phyloP scores from a whole-genome alignment of 805 yeast species.

The Wickerhamiella kurtzmanii region DNA sequence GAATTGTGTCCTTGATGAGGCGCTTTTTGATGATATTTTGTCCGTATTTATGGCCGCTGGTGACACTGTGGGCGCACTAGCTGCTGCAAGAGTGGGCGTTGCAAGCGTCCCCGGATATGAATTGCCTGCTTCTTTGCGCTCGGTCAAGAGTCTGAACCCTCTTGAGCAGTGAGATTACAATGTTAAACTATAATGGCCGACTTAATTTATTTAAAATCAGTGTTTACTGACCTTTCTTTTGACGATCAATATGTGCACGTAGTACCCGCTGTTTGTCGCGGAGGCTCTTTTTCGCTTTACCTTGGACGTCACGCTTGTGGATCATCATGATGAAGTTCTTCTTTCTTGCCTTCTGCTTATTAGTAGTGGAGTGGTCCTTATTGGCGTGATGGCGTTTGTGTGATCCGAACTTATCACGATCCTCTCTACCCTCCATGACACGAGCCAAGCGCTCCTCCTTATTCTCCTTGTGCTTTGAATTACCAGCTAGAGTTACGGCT shows the following conservation, averaged over 20 bases:
- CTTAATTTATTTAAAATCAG: not conserved
- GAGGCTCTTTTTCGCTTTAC: conserved; percentile 79
- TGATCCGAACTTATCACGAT: conserved; percentile 71
- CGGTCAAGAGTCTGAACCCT: too few species aligned
- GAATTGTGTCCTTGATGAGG: not conserved
- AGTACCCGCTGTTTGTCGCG: conserved; percentile 81
- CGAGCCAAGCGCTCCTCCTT: conserved; percentile 84
- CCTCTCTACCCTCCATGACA: conserved; percentile 86
- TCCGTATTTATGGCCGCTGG: not conserved
- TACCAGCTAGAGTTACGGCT: conserved; percentile 62
- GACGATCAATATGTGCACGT: conserved; percentile 76
- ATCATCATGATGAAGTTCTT: conserved; percentile 99
- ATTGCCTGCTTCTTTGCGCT: too few species aligned
- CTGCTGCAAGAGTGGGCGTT: not conserved
- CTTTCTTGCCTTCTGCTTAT: conserved; percentile 91
- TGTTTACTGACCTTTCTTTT: conserved; percentile 64
- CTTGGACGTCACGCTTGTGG: conserved; percentile 87
- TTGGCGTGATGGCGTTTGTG: conserved; percentile 55
- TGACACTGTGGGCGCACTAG: not conserved
- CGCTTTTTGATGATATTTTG: not conserved
- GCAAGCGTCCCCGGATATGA: not conserved
- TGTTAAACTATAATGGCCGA: not conserved
- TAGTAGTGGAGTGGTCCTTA: conserved; percentile 76
- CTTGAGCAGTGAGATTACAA: too few species aligned
- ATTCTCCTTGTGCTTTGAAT: conserved; percentile 62